phyloP scores from a whole-genome alignment of 2,329 filamentous ascomycete genomes.

The Cordyceps tenuipes region DNA sequence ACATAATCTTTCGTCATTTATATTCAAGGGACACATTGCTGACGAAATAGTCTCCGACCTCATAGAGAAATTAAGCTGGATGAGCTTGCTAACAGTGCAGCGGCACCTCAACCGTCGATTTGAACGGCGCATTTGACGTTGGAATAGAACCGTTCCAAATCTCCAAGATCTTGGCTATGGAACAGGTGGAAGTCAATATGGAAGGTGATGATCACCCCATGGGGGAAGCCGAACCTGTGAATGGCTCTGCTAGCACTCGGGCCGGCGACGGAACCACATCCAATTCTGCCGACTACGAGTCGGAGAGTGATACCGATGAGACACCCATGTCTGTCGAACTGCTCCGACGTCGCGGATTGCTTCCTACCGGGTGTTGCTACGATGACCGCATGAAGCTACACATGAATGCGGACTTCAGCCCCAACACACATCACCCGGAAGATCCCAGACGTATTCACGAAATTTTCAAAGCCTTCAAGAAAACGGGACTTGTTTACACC shows the following conservation, averaged over 20 bases:
- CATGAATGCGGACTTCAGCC: slow-evolving; percentile 69
- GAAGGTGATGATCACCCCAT: slow-evolving; percentile 11
- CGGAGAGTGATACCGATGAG: slow-evolving; percentile 26
- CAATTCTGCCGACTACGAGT: slow-evolving; percentile 25
- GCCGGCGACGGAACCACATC: slow-evolving; percentile 21
- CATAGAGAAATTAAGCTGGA: background rate
- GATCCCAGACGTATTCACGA: slow-evolving; percentile 86
- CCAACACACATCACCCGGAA: slow-evolving; percentile 79
- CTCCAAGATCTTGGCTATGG: background rate
- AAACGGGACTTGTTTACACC: slow-evolving; percentile 65
- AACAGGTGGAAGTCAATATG: slow-evolving; percentile 11
- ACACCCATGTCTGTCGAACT: slow-evolving; percentile 30
- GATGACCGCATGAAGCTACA: slow-evolving; percentile 95
- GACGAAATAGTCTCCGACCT: background rate
- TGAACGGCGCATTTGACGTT: background rate
- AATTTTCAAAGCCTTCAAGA: slow-evolving; percentile 84
- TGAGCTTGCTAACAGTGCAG: background rate
- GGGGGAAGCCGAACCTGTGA: slow-evolving; percentile 13
- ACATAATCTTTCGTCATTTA: background rate
- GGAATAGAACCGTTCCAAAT: background rate
- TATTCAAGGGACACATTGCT: background rate
- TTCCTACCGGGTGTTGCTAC: slow-evolving; percentile 75
- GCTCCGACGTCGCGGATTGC: slow-evolving; percentile 37
- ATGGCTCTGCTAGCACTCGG: slow-evolving; percentile 9
- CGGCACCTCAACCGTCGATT: background rate